phyloP scores from a whole-genome alignment of 2,329 filamentous ascomycete species.

The Aspergillus udagawae region DNA sequence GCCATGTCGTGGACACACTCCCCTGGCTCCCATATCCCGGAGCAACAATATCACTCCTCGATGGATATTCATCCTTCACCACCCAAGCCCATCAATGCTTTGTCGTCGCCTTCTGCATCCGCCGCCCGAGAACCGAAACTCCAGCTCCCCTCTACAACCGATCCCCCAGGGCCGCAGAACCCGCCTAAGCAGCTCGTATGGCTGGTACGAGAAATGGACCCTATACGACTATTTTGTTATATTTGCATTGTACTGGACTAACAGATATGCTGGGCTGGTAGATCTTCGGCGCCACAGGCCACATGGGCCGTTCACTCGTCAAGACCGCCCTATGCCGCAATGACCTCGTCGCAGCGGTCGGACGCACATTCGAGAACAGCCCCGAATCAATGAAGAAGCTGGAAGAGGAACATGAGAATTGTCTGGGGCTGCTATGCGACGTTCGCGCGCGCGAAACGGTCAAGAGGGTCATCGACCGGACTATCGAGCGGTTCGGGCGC shows the following conservation, averaged over 20 bases:
- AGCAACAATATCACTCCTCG: background rate
- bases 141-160: constrained; percentile 75
- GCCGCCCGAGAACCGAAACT: constrained; percentile 42
- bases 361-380: constrained; percentile 73
- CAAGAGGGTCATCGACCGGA: constrained; percentile 62
- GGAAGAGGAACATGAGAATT: constrained; percentile 57
- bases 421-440: constrained; percentile 81
- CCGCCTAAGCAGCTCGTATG: constrained; percentile 75
- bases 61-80: constrained; percentile 27
- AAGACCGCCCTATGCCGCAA: constrained; percentile 75
- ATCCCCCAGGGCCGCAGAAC: constrained; percentile 70
- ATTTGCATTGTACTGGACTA: background rate
- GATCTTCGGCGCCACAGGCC: constrained; percentile 95
- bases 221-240: background rate
- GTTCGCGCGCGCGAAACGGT: constrained; percentile 80
- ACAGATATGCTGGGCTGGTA: constrained; percentile 29
- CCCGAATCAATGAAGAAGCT: constrained; percentile 68
- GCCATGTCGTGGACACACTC: constrained; percentile 1
- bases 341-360: constrained; percentile 82
- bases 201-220: constrained; percentile 60
- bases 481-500: constrained; percentile 70
- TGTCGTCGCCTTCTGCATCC: constrained; percentile 21
- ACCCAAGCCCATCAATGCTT: constrained; percentile 14
- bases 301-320: constrained; percentile 88
- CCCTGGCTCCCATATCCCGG: constrained; percentile 2